A percentile compares a stretch with the other conserved stretches of the same genome.
Evolutionary conservation across 495 filamentous ascomycete species (phyloP).

Genomic region (Daldinia grandis): DNA sequence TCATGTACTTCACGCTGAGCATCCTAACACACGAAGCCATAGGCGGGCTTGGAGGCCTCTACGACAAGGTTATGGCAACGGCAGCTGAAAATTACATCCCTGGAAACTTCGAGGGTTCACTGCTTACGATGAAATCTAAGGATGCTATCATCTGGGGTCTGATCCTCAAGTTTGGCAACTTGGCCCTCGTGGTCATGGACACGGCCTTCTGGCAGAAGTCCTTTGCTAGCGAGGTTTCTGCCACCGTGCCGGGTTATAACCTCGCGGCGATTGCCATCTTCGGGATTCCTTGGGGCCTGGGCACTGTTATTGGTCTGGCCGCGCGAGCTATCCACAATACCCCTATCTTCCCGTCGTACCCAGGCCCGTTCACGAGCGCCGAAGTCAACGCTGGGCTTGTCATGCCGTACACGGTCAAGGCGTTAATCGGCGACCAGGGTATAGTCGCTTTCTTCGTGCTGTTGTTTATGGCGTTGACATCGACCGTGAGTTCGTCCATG

Average conservation of each 20-base stretch:
- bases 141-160: constrained; percentile 60
- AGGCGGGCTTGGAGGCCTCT: constrained; percentile 77
- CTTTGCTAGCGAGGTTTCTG: constrained; percentile 57
- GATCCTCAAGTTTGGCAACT: constrained; percentile 58
- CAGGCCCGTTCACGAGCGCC: constrained; percentile 64
- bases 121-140: constrained; percentile 62
- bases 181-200: constrained; percentile 63
- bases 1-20: constrained; percentile 83
- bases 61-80: constrained; percentile 86
- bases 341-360: constrained; percentile 70
- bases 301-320: constrained; percentile 82
- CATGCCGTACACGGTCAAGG: constrained; percentile 79
- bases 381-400: constrained; percentile 83
- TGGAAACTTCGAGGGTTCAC: constrained; percentile 58
- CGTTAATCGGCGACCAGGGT: constrained; percentile 79
- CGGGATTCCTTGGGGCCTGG: constrained; percentile 84
- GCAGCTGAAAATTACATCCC: constrained; percentile 67
- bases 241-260: constrained; percentile 83
- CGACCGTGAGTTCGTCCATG: constrained; percentile 78
- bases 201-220: constrained; percentile 64
- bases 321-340: constrained; percentile 77
- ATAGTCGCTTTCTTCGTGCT: constrained; percentile 79
- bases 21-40: constrained; percentile 74
- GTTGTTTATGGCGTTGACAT: constrained; percentile 90
- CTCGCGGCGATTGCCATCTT: constrained; percentile 85